phyloP scores from a whole-genome alignment of 2,329 filamentous ascomycete species.

The Emmonsiellopsis sp. region DNA sequence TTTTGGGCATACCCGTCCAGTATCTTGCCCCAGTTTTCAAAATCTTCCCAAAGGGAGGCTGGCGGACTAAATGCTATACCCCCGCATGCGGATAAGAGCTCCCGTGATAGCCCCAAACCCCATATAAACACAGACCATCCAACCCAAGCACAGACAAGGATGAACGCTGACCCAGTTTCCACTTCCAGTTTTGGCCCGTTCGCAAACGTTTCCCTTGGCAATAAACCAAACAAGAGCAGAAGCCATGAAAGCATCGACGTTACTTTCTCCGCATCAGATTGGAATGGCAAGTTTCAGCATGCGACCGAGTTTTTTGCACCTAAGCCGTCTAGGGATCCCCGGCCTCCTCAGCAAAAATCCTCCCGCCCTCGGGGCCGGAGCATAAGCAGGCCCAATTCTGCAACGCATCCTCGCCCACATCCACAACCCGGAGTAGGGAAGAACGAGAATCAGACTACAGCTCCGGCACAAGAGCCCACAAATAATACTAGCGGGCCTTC shows the following conservation, averaged over 20 bases:
- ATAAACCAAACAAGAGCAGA: slow-evolving; percentile 21
- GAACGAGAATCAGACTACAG: slow-evolving; percentile 13
- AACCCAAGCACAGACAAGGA: neutral
- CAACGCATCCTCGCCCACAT: slow-evolving; percentile 12
- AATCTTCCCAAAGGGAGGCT: neutral
- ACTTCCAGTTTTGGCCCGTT: slow-evolving; percentile 6
- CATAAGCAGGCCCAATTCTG: slow-evolving; percentile 14
- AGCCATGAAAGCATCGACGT: slow-evolving; percentile 27
- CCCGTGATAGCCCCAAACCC: neutral
- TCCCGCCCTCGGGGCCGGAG: slow-evolving; percentile 17
- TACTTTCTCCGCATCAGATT: slow-evolving; percentile 35
- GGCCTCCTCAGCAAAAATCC: slow-evolving; percentile 12
- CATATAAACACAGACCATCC: neutral
- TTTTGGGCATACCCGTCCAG: slow-evolving; percentile 19
- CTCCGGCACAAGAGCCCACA: slow-evolving; percentile 7
- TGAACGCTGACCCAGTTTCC: slow-evolving; percentile 2
- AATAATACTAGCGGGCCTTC: slow-evolving; percentile 11
- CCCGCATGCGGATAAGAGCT: neutral
- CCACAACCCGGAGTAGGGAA: slow-evolving; percentile 13
- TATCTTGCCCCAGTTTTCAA: slow-evolving; percentile 16
- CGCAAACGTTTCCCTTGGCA: slow-evolving; percentile 7
- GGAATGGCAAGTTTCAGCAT: slow-evolving; percentile 28
- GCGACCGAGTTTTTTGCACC: slow-evolving; percentile 29
- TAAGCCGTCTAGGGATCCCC: slow-evolving; percentile 17
- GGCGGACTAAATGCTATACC: neutral